These are phyloP conservation scores for Symbiodinium natans DNA, from an alignment of 73 alveolate genomes.

Conservation along the genomic window DNA sequence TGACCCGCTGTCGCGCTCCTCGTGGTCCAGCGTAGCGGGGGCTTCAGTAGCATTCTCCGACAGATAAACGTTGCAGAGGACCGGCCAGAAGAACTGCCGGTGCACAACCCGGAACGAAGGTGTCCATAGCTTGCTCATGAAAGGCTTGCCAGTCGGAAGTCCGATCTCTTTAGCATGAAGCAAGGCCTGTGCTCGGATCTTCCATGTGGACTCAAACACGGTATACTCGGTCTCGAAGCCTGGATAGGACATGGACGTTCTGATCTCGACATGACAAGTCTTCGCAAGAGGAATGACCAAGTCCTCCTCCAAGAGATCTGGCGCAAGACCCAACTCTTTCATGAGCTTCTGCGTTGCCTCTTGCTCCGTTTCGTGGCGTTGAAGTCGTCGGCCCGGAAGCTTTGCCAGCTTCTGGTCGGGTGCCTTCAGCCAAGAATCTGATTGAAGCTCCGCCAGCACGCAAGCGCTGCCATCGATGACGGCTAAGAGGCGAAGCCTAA, in stretches of 20 bases:
- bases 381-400: conserved; percentile 32
- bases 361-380: not conserved
- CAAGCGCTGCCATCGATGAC: conserved; percentile 9
- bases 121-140: not conserved
- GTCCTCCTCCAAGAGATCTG: not conserved
- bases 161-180: not conserved
- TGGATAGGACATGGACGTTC: not conserved
- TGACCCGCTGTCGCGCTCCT: too few relatives aligned
- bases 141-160: not conserved
- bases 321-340: not conserved
- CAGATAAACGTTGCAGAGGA: not conserved
- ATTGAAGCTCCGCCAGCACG: conserved; percentile 31
- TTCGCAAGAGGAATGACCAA: not conserved
- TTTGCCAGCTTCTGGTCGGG: conserved; percentile 48
- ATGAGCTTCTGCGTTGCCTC: not conserved
- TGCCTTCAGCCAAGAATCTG: conserved; percentile 40
- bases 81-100: not conserved
- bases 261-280: not conserved
- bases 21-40: too few relatives aligned
- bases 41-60: too few relatives aligned
- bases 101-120: not conserved
- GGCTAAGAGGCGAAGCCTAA: conserved; percentile 44
- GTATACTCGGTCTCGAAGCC: not conserved
- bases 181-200: too few relatives aligned
- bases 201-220: too few relatives aligned